Conservation (phyloP, 108 stramenopile species). For the Pseudonitzschia pungens region DNA sequence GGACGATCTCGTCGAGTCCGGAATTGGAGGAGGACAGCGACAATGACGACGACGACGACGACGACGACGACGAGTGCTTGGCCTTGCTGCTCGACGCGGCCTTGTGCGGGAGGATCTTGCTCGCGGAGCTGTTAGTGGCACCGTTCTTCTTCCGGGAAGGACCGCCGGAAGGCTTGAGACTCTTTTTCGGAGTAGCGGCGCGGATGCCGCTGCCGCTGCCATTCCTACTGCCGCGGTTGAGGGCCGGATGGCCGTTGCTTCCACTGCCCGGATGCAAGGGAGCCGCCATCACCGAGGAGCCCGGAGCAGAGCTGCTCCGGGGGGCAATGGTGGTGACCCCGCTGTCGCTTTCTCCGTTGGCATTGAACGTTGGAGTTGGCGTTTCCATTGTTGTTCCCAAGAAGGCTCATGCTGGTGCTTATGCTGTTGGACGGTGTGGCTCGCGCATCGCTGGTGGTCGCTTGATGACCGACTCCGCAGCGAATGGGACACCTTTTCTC, state of each 20-base stretch:
- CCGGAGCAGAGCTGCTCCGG: neutral
- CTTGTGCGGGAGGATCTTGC: neutral
- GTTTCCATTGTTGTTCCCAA: neutral
- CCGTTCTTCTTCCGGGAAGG: constrained; percentile 7
- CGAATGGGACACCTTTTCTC: constrained; percentile 54
- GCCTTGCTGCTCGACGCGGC: neutral
- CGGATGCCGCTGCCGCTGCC: neutral
- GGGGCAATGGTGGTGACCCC: neutral
- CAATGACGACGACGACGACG: neutral
- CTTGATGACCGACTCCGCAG: constrained; percentile 39
- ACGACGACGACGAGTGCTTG: neutral
- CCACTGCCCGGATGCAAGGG: neutral
- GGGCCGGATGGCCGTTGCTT: constrained; percentile 7
- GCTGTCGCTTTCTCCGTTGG: neutral
- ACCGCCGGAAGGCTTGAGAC: neutral
- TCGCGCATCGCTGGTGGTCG: constrained; percentile 23
- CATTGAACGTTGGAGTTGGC: neutral
- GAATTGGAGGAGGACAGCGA: neutral
- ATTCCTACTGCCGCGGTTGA: neutral
- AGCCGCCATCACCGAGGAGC: neutral
- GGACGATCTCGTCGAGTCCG: constrained; percentile 27
- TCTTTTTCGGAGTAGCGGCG: neutral
- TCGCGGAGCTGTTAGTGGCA: too few relatives aligned
- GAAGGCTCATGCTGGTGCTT: constrained; percentile 4
- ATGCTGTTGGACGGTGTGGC: too few relatives aligned